Conservation (phyloP, 2,329 filamentous ascomycete species). For the Microcyclospora pomicola region DNA sequence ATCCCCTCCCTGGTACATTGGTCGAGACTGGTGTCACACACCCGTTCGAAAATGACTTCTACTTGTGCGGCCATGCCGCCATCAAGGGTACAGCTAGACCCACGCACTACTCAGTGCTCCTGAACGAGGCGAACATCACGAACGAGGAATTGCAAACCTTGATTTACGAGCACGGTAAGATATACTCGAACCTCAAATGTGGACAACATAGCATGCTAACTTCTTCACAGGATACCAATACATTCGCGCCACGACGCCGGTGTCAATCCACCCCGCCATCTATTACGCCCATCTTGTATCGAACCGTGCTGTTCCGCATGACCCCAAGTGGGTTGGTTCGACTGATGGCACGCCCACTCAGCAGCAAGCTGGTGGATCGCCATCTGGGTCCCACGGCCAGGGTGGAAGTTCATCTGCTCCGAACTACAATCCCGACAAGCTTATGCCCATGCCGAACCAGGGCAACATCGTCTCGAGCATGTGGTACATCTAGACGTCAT, state of each 20-base stretch:
- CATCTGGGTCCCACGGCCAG: constrained; percentile 23
- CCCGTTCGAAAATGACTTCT: constrained; percentile 83
- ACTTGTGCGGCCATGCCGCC: constrained; percentile 55
- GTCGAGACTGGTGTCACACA: constrained; percentile 85
- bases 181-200: no score
- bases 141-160: constrained; percentile 65
- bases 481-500: constrained; percentile 36
- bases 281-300: constrained; percentile 93
- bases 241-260: constrained; percentile 77
- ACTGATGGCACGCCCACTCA: constrained; percentile 8
- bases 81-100: constrained; percentile 91
- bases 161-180: constrained; percentile 71
- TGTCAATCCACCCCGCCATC: constrained; percentile 75
- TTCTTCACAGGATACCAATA: constrained; percentile 54
- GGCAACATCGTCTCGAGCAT: constrained; percentile 29
- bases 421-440: constrained; percentile 18
- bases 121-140: constrained; percentile 60
- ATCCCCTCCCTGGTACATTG: constrained; percentile 72
- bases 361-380: constrained; percentile 8
- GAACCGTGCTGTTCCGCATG: constrained; percentile 63
- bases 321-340: constrained; percentile 32
- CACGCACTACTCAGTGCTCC: constrained; percentile 69
- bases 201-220: no score
- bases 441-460: constrained; percentile 28
- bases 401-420: constrained; percentile 12